Base-by-base conservation (phyloP, 2,329 filamentous ascomycete species). In the Tolypocladium paradoxum region DNA sequence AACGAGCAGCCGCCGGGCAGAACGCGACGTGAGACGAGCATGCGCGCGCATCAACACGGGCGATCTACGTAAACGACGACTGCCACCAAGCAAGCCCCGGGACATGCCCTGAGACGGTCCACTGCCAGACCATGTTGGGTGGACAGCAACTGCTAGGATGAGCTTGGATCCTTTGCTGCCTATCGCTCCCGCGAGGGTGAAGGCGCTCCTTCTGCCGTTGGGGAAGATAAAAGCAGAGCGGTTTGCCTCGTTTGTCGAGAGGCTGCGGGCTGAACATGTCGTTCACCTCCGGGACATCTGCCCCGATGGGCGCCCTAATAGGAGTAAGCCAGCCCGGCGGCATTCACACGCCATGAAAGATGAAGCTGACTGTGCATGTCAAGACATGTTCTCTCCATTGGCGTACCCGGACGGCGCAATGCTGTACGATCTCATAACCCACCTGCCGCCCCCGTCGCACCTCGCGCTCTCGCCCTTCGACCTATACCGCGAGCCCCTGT, bases 381-480 rank as follows among this genome's bases (percentile, higher is more conserved):
- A 51, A 96, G 90, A 90, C 70, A 91, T 93, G 84, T 96, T 97
- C 71, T 95, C 90, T 54, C 92, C 92, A 40, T 75, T 93, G 63
- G 88, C 87, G 16, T 96, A 93, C 68, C 90, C 90, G 12, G 81
- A 84, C 60, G 92, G 92, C 56, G 84, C 85, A 63, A 86, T 97
- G 56, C 79, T 96, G 62, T 96, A 93, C 76, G 87, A 96, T 67
- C 79, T 96, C 57, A 84, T 87, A 54, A 90, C 88, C 56, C 85
- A 90, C 63, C 76, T 87, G 53, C 87, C 90, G 27, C 84, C 88
- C n/a, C 78, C 84, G 34, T 89, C 88, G 34, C 89, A 95, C 65
- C 75, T 89, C 45, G 80, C 88, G 22, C 73, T 95, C 40, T 87
- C 87, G 37, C 91, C 93, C 1, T 96, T 96, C 73, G 93, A 99